Evolutionary conservation across 495 filamentous ascomycete genomes (phyloP).

Genomic region (Articulospora tetracladia): DNA sequence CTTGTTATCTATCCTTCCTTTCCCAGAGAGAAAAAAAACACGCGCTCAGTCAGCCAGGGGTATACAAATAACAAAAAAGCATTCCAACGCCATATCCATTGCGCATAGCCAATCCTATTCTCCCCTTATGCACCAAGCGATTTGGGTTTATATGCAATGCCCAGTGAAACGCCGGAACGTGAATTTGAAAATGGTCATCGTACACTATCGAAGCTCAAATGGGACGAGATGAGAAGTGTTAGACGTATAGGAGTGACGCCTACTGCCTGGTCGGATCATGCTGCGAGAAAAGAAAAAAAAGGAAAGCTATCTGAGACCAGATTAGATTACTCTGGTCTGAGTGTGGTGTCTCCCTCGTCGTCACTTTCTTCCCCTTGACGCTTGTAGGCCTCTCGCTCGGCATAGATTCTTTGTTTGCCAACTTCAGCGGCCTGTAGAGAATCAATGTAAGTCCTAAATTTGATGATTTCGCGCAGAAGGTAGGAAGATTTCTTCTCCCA

Average conservation of each 20-base stretch:
- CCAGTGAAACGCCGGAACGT: not conserved
- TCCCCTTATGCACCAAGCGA: not conserved
- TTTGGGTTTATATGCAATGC: not conserved
- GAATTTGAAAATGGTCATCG: not conserved
- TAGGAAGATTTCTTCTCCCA: slow-evolving; percentile 96
- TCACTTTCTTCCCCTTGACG: not conserved
- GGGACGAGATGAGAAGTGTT: not conserved
- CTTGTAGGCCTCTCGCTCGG: slow-evolving; percentile 38
- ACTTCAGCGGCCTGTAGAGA: slow-evolving; percentile 49
- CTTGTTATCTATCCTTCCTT: not conserved
- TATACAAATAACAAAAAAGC: not conserved
- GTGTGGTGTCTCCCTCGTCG: slow-evolving; percentile 11
- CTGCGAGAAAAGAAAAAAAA: not conserved
- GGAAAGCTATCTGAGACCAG: not conserved
- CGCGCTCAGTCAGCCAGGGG: not conserved
- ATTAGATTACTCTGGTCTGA: not conserved
- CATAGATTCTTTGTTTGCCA: slow-evolving; percentile 42
- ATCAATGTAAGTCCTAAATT: slow-evolving; percentile 93
- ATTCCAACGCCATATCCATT: not conserved
- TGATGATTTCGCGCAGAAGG: slow-evolving; percentile 90
- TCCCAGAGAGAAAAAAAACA: not conserved
- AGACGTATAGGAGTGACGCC: not conserved
- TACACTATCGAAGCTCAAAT: not conserved
- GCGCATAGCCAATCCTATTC: not conserved
- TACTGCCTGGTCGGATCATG: not conserved